Percentiles rank a stretch among this genome's conserved stretches.
Conservation (phyloP, 225 moss, liverwort and hornwort genomes). For the Thuidium tamariscinum region DNA sequence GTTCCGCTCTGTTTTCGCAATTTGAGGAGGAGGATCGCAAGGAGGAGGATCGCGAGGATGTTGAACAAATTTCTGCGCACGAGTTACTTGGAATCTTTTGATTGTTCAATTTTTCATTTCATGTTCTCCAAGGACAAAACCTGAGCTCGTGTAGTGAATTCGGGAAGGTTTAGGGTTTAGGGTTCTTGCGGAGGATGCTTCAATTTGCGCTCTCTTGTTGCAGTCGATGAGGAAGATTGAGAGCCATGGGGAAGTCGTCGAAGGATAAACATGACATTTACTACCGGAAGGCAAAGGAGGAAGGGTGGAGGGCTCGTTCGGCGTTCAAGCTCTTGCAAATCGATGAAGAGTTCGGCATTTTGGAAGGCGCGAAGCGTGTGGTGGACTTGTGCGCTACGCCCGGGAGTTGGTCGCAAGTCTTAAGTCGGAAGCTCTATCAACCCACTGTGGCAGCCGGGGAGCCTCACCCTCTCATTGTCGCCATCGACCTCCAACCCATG, state of each 20-base stretch:
- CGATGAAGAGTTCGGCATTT: conserved; percentile 82
- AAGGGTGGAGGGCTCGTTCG: conserved; percentile 94
- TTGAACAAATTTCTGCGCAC: background rate
- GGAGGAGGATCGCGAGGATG: background rate
- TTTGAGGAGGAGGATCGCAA: background rate
- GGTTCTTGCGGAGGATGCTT: background rate
- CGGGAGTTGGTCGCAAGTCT: conserved; percentile 96
- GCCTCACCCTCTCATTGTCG: conserved; percentile 76
- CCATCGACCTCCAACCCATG: conserved; percentile 97
- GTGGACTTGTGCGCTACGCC: conserved; percentile 95
- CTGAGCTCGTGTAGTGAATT: background rate
- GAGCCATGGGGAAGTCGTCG: conserved; percentile 51
- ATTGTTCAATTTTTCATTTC: background rate
- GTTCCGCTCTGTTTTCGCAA: background rate
- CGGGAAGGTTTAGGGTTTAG: background rate
- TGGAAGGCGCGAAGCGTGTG: conserved; percentile 73
- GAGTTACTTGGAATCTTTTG: background rate
- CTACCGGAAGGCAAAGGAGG: conserved; percentile 96
- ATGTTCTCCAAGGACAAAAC: background rate
- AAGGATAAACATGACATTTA: conserved; percentile 82
- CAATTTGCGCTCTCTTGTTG: background rate
- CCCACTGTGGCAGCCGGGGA: conserved; percentile 56
- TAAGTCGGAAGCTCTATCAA: conserved; percentile 79
- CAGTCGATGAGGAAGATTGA: background rate
- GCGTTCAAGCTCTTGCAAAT: conserved; percentile 96